A percentile compares a stretch with the other conserved stretches of the same genome.
Evolutionary conservation across 2,329 filamentous ascomycete species (phyloP).

Genomic region (Colletotrichum karsti): DNA sequence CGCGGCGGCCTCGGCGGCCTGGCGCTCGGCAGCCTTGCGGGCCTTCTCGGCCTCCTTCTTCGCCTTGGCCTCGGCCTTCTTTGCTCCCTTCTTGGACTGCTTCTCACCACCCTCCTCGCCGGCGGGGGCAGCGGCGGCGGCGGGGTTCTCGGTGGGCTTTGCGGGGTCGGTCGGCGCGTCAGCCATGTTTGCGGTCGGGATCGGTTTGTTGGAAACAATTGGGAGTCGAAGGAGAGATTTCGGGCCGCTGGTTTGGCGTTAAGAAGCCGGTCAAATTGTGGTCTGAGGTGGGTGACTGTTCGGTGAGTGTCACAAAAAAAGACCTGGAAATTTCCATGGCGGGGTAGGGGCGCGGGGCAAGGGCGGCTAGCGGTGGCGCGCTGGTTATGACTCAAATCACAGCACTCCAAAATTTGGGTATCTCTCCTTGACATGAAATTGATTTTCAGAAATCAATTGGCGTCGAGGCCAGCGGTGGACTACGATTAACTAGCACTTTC

Average conservation of each 20-base stretch:
- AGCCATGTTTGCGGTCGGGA: slow-evolving; percentile 38
- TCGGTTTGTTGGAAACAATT: not conserved
- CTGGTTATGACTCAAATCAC: not conserved
- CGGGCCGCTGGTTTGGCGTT: not conserved
- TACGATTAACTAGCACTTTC: slow-evolving; percentile 4
- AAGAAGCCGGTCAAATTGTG: not conserved
- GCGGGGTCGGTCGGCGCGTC: slow-evolving; percentile 39
- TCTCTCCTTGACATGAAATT: not conserved
- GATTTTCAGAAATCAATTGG: slow-evolving; percentile 13
- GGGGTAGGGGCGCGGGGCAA: no score
- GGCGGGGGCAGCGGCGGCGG: slow-evolving; percentile 34
- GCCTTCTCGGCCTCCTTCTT: slow-evolving; percentile 89
- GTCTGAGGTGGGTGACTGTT: slow-evolving; percentile 15
- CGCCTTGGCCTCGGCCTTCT: slow-evolving; percentile 86
- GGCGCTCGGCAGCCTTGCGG: slow-evolving; percentile 51
- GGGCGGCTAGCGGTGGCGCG: no score
- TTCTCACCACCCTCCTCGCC: slow-evolving; percentile 31
- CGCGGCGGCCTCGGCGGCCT: slow-evolving; percentile 67
- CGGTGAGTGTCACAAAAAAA: not conserved
- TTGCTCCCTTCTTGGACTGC: slow-evolving; percentile 79
- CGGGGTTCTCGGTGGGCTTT: slow-evolving; percentile 30
- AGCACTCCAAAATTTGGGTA: no score
- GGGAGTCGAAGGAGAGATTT: not conserved
- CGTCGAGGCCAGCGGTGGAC: not conserved
- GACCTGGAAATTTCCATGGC: slow-evolving; percentile 23